Conservation (phyloP, 2,329 filamentous ascomycete genomes). For the Paracoccidioides brasiliensis region DNA sequence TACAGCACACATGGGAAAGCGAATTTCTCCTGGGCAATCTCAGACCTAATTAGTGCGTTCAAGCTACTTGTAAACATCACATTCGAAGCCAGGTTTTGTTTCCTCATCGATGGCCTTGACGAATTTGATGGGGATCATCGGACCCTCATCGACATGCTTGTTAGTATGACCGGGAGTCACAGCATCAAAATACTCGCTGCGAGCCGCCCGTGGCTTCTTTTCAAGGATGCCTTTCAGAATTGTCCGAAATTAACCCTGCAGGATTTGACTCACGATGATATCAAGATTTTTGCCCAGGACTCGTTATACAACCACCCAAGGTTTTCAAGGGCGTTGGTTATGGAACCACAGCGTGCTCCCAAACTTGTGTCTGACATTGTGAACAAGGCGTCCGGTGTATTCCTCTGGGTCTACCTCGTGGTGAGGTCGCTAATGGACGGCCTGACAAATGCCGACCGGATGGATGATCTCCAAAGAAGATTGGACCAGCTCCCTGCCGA, state of each 20-base stretch:
- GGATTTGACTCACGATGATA: slow-evolving; percentile 16
- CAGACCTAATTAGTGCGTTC: slow-evolving; percentile 7
- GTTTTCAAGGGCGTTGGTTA: slow-evolving; percentile 10
- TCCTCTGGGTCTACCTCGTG: slow-evolving; percentile 21
- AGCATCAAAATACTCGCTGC: slow-evolving; percentile 17
- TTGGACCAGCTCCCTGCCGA: slow-evolving; percentile 12
- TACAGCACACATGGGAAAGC: background rate
- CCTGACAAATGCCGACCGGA: slow-evolving; percentile 12
- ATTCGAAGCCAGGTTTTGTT: slow-evolving; percentile 8
- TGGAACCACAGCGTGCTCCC: background rate
- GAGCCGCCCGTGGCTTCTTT: slow-evolving; percentile 20
- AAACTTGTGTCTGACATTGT: slow-evolving; percentile 12
- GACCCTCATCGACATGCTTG: slow-evolving; percentile 11
- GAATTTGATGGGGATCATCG: slow-evolving; percentile 13
- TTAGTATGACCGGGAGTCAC: slow-evolving; percentile 4
- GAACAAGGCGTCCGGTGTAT: slow-evolving; percentile 17
- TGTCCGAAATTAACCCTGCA: slow-evolving; percentile 13
- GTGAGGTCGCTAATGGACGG: slow-evolving; percentile 14
- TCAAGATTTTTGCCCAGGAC: slow-evolving; percentile 10
- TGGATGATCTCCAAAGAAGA: slow-evolving; percentile 11
- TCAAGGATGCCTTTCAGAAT: slow-evolving; percentile 16
- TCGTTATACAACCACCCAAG: slow-evolving; percentile 7
- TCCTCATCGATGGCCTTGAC: slow-evolving; percentile 25
- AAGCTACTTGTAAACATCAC: background rate
- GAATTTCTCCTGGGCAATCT: background rate